Evolutionary conservation across 1,284 basidiomycete species (phyloP).

Genomic region (Prillingera fragicola): DNA sequence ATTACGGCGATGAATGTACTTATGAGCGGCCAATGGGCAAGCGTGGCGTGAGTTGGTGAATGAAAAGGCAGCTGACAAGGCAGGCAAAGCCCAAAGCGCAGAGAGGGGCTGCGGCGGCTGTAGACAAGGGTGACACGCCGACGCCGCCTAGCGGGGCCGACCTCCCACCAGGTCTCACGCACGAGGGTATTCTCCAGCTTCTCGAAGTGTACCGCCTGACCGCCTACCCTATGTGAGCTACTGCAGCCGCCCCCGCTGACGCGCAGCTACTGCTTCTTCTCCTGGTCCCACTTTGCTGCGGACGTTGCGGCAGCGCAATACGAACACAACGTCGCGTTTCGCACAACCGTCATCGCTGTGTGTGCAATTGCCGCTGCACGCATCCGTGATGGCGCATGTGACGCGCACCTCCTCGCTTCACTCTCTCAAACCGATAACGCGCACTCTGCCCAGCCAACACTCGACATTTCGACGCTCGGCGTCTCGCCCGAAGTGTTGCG

Average conservation of each 20-base stretch:
- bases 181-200: neutral
- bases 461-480: no score
- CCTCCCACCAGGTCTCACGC: neutral
- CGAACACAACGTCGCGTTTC: conserved; percentile 8
- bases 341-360: conserved; percentile 8
- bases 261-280: conserved; percentile 17
- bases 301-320: conserved; percentile 8
- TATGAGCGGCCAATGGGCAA: conserved; percentile 13
- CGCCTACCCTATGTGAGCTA: conserved; percentile 13
- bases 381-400: conserved; percentile 11
- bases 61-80: no score
- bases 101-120: no score
- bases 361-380: conserved; percentile 14
- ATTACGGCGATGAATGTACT: conserved; percentile 14
- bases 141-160: neutral
- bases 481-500: conserved; percentile 4
- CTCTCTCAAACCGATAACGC: no score
- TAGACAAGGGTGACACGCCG: no score
- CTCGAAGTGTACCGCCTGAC: conserved; percentile 7
- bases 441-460: no score
- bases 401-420: neutral
- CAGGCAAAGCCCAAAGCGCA: no score
- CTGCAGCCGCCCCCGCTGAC: no score
- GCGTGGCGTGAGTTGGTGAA: conserved; percentile 17
- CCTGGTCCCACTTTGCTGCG: conserved; percentile 9